These are phyloP conservation scores for Monilinia vaccinii-corymbosi DNA, from an alignment of 2,329 filamentous ascomycete species.

Conservation along the genomic window DNA sequence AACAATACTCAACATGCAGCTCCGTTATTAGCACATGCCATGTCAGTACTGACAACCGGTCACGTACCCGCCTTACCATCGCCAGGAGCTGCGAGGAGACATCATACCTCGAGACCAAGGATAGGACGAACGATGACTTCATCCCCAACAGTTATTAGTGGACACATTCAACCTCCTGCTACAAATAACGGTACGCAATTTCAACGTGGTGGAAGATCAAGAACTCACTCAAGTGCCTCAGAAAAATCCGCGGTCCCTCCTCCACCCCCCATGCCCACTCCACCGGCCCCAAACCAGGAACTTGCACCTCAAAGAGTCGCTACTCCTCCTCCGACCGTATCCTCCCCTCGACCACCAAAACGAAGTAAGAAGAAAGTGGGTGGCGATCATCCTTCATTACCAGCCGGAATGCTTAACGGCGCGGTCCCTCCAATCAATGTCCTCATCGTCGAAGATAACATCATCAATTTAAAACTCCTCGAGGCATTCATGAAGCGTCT, in stretches of 20 bases:
- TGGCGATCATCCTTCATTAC: slow-evolving; percentile 39
- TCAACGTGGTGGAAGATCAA: slow-evolving; percentile 36
- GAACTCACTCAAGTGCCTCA: slow-evolving; percentile 37
- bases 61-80: slow-evolving; percentile 75
- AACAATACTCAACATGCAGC: slow-evolving; percentile 21
- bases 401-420: slow-evolving; percentile 62
- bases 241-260: slow-evolving; percentile 31
- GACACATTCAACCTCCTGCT: slow-evolving; percentile 15
- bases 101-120: slow-evolving; percentile 50
- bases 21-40: slow-evolving; percentile 48
- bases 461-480: slow-evolving; percentile 88
- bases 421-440: slow-evolving; percentile 94
- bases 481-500: slow-evolving; percentile 94
- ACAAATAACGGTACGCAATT: slow-evolving; percentile 26
- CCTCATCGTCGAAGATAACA: slow-evolving; percentile 96
- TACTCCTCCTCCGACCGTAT: slow-evolving; percentile 39
- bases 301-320: slow-evolving; percentile 30
- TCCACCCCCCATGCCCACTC: slow-evolving; percentile 41
- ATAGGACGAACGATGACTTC: slow-evolving; percentile 66
- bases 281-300: slow-evolving; percentile 46
- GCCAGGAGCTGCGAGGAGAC: slow-evolving; percentile 57
- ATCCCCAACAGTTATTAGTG: slow-evolving; percentile 61
- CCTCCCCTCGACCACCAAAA: slow-evolving; percentile 37
- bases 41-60: slow-evolving; percentile 72
- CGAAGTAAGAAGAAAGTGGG: slow-evolving; percentile 42